A percentile compares a stretch with the other conserved stretches of the same genome.
These are phyloP conservation scores for Fusarium azukiicola DNA, from an alignment of 2,329 filamentous ascomycete genomes.

Conservation along the genomic window DNA sequence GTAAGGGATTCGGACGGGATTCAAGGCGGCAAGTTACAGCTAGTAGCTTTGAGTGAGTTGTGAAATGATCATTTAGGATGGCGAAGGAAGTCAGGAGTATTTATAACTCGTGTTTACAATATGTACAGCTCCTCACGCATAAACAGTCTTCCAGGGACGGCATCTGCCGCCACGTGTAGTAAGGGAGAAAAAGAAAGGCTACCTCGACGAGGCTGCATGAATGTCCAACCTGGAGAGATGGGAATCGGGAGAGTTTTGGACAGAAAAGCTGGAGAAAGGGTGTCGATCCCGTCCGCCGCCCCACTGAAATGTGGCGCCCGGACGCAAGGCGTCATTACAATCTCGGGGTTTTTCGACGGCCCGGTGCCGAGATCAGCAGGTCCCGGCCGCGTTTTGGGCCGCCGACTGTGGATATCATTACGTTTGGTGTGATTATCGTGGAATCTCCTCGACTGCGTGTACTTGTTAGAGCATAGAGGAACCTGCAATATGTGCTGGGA, in stretches of 20 bases:
- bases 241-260: slow-evolving; percentile 3
- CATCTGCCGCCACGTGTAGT: neutral
- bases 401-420: no score
- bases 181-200: neutral
- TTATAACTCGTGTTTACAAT: neutral
- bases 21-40: neutral
- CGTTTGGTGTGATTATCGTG: no score
- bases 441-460: no score
- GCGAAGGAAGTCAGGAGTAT: neutral
- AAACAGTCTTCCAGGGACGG: neutral
- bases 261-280: neutral
- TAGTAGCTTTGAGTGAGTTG: neutral
- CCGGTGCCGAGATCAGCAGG: neutral
- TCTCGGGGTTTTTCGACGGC: neutral
- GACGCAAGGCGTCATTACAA: neutral
- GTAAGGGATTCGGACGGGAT: neutral
- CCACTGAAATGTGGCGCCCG: neutral
- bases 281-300: neutral
- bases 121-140: neutral
- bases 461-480: no score
- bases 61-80: neutral
- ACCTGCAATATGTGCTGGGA: no score
- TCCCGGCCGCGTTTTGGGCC: neutral
- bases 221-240: neutral
- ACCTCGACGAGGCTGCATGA: neutral